Evolutionary conservation across 148 eudicot genomes (phyloP).

Genomic region (Pharnaceum exiguum): DNA sequence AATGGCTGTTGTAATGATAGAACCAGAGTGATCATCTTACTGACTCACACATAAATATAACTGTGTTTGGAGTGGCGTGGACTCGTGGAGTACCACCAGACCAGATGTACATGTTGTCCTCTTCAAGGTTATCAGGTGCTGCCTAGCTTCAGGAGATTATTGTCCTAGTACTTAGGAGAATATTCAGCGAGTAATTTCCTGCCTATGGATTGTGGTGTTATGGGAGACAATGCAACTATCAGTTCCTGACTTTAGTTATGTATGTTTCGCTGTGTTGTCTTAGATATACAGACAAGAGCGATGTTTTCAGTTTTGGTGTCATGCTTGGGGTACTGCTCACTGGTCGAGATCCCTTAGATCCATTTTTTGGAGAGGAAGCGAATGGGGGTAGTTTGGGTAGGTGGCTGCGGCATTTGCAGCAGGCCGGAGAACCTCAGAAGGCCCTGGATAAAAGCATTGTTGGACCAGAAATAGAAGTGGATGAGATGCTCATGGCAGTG

Average conservation of each 20-base stretch:
- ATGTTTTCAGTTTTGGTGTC: slow-evolving; percentile 86
- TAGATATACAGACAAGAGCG: slow-evolving; percentile 90
- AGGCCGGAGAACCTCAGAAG: slow-evolving; percentile 71
- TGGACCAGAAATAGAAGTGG: slow-evolving; percentile 83
- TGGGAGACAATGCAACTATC: too few relatives aligned
- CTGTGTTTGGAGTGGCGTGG: too few relatives aligned
- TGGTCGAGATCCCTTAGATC: slow-evolving; percentile 70
- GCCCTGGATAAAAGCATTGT: slow-evolving; percentile 76
- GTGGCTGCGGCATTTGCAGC: slow-evolving; percentile 84
- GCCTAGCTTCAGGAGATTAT: too few relatives aligned
- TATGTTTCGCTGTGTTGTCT: slow-evolving; percentile 6
- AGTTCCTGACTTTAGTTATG: background rate
- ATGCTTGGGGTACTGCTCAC: slow-evolving; percentile 74
- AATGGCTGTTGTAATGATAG: too few relatives aligned
- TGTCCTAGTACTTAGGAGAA: too few relatives aligned
- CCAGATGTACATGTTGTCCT: too few relatives aligned
- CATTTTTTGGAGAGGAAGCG: slow-evolving; percentile 57
- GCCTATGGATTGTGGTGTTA: too few relatives aligned
- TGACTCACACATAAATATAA: too few relatives aligned
- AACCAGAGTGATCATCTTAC: too few relatives aligned
- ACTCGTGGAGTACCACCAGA: too few relatives aligned
- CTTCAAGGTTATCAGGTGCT: too few relatives aligned
- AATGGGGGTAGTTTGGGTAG: slow-evolving; percentile 68
- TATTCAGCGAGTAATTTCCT: too few relatives aligned
- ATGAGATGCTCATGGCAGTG: slow-evolving; percentile 90